Evolutionary conservation across 257 asterid genomes (phyloP), one percentile per base, ranked within the genome.

Genomic region (Buddleja alternifolia): DNA sequence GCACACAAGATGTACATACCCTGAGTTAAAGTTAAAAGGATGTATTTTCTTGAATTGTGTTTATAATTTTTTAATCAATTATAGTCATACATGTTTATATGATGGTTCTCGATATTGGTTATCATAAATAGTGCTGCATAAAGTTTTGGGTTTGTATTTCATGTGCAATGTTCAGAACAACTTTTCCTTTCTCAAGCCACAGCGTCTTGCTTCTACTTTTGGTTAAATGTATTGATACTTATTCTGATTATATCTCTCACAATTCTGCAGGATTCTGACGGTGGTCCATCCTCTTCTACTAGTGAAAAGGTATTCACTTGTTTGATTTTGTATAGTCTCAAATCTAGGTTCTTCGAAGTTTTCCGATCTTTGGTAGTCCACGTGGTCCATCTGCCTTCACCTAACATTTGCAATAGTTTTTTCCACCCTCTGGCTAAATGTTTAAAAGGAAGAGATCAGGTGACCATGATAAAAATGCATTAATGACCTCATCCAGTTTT

Each of bases 271-370:
- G 82, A 63, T 40, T 63, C 78, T 56, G 75, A 71, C 6, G 77
- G 80, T 59, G 90, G 74, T 41, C 62, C 74, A 25, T 45, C 84
- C 23, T 75, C 92, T 9, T 66, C 85, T 52, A 67, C 78, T 44
- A 67, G 59, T 77, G 80, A 84, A 55, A 75, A 83, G 90, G 98
- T 83, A 71, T 10, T 32, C 40, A 32, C 36, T 41, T 59, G 4
- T 56, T 19, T 47, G 23, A 12, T 32, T 69, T 8, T 74, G 10
- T 63, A 3, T 36, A 15, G 17, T 17, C 10, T 63, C 57, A 63
- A 29, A 29, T 29, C 2, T 29, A 29, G 34, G 1, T 44, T 34
- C n/a, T 24, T 10, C 25, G 0, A 15, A 8, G 4, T 20, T 7
- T 61, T 16, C 21, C 3, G 42, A 54, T 54, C 44, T 34, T 44